Evolutionary conservation across 768 basidiomycete genomes (phyloP), one percentile per base, ranked within the genome.

Genomic region (Pleurotus cornucopiae): DNA sequence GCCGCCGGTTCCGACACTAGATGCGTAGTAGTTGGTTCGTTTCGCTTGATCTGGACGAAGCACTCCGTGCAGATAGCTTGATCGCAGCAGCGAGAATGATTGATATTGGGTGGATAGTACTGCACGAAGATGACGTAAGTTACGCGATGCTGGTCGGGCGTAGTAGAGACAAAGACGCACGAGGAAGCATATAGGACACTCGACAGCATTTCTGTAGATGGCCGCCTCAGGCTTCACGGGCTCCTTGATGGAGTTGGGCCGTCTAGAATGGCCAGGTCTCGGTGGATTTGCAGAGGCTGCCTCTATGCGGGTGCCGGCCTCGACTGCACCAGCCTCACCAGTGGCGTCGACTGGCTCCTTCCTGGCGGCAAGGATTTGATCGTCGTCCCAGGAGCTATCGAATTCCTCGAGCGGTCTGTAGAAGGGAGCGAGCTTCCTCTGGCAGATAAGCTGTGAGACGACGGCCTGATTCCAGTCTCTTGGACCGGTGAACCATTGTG

Each of bases 41-140:
- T 84, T 54, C 97, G 89, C 76, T 98, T 98, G 74, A 99, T 98
- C 73, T 98, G 96, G 18, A 98, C 94, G 66, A 99, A 98, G 68
- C 97, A 99, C 72, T 99, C 97, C 38, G 97, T 98, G 69, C 97
- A 99, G 59, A 99, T 96, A 18, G 91, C 88, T 63, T 99, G 97
- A 77, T 96, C 95, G 69, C 97, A 99, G 69, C 97, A 99, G 66
- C 97, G 83, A 39, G 97, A 98, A 64, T 87, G 88, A 67, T 98
- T 98, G 72, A 98, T 97, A 71, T 98, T 96, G 46, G 89, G 81
- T 20, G 97, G 97, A 67, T 98, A 99, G 71, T 96, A 98, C 96
- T 99, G 67, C 21, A 23, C 53, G 38, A 60, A 62, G 54, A 63
- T 61, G 61, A 65, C 59, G 62, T 66, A 68, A 72, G 63, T 34